Evolutionary conservation across 257 asterid species (phyloP).

Genomic region (Gynochthodes officinalis): DNA sequence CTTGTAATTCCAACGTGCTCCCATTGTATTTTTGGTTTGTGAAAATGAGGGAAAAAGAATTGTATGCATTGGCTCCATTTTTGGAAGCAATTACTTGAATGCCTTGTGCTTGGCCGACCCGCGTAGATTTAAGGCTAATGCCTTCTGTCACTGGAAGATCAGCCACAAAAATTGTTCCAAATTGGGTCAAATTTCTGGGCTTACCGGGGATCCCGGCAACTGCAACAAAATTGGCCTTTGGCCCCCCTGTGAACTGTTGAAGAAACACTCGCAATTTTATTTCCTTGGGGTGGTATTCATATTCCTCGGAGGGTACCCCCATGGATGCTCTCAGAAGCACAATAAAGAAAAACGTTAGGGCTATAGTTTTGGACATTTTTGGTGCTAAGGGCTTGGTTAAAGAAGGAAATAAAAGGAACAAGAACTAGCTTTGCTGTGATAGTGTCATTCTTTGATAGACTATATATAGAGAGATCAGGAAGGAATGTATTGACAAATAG

Average conservation of each 20-base stretch:
- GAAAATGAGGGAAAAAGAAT: not conserved
- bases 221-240: not conserved
- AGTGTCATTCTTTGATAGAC: too few species aligned
- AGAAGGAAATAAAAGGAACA: too few species aligned
- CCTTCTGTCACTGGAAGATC: not conserved
- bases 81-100: not conserved
- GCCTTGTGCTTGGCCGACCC: not conserved
- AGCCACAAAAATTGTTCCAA: not conserved
- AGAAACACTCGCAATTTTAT: not conserved
- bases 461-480: too few species aligned
- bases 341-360: too few species aligned
- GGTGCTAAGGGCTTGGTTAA: too few species aligned
- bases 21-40: not conserved
- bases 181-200: not conserved
- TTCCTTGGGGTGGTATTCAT: too few species aligned
- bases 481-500: too few species aligned
- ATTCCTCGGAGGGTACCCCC: too few species aligned
- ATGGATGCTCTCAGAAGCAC: too few species aligned
- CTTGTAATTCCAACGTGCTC: slow-evolving; percentile 8
- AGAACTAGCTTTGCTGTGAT: too few species aligned
- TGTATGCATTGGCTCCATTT: not conserved
- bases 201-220: not conserved
- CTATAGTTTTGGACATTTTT: too few species aligned
- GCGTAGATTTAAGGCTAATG: not conserved
- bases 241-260: not conserved